Evolutionary conservation across 1,284 basidiomycete species (phyloP), one percentile per base, ranked within the genome.

Genomic region (Exobasidium rhododendri): DNA sequence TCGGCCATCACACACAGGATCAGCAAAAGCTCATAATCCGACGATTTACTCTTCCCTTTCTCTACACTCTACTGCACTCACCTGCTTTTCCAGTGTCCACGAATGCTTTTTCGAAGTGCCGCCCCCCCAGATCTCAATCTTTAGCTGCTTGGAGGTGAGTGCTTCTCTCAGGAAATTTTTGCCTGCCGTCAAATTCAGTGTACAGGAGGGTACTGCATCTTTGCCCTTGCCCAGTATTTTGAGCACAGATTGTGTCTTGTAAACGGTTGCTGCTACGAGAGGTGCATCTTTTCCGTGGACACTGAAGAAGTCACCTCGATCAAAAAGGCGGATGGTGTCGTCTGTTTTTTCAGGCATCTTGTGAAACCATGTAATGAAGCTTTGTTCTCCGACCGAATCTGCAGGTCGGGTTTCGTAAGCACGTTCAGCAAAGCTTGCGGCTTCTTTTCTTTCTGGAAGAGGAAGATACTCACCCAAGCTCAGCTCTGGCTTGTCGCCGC

Each of bases 201-300:
- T 88, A 57, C 96, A 91, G n/a, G 73, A 77, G 13, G 77, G 66
- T 14, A 78, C 66, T 4, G 35, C 44, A 26, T 65, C 65, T 30
- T 29, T 50, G 22, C 59, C 61, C 28, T 53, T 59, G 40, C 75
- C 75, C 17, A 78, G 71, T 30, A 78, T 68, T 56, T 75, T 75
- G 61, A 80, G 65, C 14, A 79, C 78, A 1, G 74, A 75, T 49
- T 75, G 73, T 0, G 79, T 80, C 64, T 74, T 74, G 71, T 78
- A 80, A 61, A 94, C 88, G 72, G 91, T 84, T 35, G 88, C 85
- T 2, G 94, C 94, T 67, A 97, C 87, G 73, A 88, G 91, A 44
- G 87, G 82, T 0, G 94, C 96, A 79, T 97, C 94, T 3, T 87
- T 82, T 0, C 92, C 94, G 75, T 97, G 92, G 0, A 88, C 89